A percentile compares a stretch with the other conserved stretches of the same genome.
Evolutionary conservation across 805 yeast species (phyloP).

Genomic region (Suhomyces faveliae): DNA sequence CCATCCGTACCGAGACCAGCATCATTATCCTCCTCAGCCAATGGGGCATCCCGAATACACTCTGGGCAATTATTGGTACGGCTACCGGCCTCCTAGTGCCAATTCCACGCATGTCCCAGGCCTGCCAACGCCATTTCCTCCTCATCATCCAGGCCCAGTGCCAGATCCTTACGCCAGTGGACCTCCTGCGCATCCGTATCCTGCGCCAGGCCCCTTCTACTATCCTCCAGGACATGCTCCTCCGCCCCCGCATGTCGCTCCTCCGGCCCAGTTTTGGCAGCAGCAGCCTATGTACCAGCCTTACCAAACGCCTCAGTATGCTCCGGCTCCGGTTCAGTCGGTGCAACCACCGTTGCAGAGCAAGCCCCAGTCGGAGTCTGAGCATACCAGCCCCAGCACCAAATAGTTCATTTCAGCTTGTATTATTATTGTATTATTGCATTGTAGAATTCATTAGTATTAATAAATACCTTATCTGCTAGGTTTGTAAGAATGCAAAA

Average conservation of each 20-base stretch:
- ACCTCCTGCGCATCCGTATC: conserved; percentile 4
- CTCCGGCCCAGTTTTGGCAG: neutral
- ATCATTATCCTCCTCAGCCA: neutral
- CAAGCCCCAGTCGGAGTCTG: conserved; percentile 2
- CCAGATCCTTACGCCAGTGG: conserved; percentile 4
- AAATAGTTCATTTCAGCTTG: conserved; percentile 3
- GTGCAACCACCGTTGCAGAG: neutral
- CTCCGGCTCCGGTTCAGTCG: neutral
- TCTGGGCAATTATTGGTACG: conserved; percentile 16
- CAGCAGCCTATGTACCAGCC: conserved; percentile 2
- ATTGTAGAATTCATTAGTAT: neutral
- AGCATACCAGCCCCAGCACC: conserved; percentile 4
- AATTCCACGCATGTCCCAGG: neutral
- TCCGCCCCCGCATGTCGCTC: conserved; percentile 3
- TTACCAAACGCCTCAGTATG: neutral
- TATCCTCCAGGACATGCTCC: conserved; percentile 5
- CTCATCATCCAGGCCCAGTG: conserved; percentile 1
- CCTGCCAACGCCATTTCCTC: neutral
- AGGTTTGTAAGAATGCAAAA: no score
- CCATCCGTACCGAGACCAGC: neutral
- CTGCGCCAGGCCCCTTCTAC: conserved; percentile 1
- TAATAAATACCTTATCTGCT: no score
- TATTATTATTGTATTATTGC: neutral
- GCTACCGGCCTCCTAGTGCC: conserved; percentile 11
- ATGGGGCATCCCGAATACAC: conserved; percentile 9